Evolutionary conservation across 2,329 filamentous ascomycete species (phyloP).

Genomic region (Escovopsis weberi): DNA sequence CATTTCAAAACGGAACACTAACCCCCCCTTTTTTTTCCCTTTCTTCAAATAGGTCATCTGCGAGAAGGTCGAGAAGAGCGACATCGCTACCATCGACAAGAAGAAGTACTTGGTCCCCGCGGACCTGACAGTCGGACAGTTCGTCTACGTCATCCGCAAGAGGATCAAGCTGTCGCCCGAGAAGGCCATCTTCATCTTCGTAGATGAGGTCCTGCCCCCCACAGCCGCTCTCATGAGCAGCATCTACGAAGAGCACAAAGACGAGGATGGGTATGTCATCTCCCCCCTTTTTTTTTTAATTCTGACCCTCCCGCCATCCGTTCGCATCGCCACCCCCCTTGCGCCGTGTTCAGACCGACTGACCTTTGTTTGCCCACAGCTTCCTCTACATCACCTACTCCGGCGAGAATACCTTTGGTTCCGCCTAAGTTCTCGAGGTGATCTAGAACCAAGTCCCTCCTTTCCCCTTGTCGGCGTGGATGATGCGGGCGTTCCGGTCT

Average conservation of each 20-base stretch:
- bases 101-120: slow-evolving; percentile 99
- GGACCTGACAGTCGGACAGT: slow-evolving; percentile 96
- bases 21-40: neutral
- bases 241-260: slow-evolving; percentile 99
- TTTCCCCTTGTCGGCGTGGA: slow-evolving; percentile 9
- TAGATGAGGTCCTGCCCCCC: slow-evolving; percentile 92
- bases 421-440: slow-evolving; percentile 9
- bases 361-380: slow-evolving; percentile 26
- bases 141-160: slow-evolving; percentile 99
- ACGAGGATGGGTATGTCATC: slow-evolving; percentile 48
- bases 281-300: neutral
- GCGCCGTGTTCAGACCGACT: neutral
- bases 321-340: neutral
- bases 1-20: neutral
- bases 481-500: slow-evolving; percentile 23
- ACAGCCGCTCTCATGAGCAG: slow-evolving; percentile 97
- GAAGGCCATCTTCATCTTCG: slow-evolving; percentile 99
- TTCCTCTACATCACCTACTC: slow-evolving; percentile 99
- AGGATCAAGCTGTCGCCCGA: slow-evolving; percentile 98
- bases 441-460: neutral
- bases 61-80: slow-evolving; percentile 98
- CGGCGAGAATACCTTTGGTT: slow-evolving; percentile 96
- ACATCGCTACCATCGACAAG: slow-evolving; percentile 99
- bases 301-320: neutral
- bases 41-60: slow-evolving; percentile 66